phyloP scores from a whole-genome alignment of 2,329 filamentous ascomycete genomes.

The Fusarium sp. region DNA sequence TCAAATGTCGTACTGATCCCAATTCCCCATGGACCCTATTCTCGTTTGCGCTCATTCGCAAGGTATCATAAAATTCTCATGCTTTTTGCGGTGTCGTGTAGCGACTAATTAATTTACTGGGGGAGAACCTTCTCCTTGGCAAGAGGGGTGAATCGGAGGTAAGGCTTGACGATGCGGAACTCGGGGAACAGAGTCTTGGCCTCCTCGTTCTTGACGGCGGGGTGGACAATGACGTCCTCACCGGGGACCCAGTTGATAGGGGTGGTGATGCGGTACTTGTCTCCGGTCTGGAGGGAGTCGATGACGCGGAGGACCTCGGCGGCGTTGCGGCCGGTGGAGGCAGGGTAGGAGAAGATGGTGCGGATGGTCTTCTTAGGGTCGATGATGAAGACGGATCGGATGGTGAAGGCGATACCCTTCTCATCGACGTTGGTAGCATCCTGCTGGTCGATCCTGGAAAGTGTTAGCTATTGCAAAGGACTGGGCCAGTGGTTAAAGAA shows the following conservation, averaged over 20 bases:
- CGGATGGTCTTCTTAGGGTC: slow-evolving; percentile 95
- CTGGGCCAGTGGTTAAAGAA: no score
- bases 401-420: slow-evolving; percentile 91
- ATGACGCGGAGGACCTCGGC: slow-evolving; percentile 82
- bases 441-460: slow-evolving; percentile 78
- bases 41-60: slow-evolving; percentile 36
- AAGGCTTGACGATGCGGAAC: slow-evolving; percentile 75
- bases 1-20: slow-evolving; percentile 37
- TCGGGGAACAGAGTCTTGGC: slow-evolving; percentile 90
- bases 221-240: slow-evolving; percentile 93
- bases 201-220: slow-evolving; percentile 83
- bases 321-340: slow-evolving; percentile 87
- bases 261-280: slow-evolving; percentile 88
- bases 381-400: slow-evolving; percentile 94
- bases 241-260: slow-evolving; percentile 92
- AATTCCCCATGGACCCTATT: neutral
- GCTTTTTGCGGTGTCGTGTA: slow-evolving; percentile 1
- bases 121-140: slow-evolving; percentile 62
- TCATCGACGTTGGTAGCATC: slow-evolving; percentile 83
- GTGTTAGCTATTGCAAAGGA: slow-evolving; percentile 6
- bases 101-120: slow-evolving; percentile 28
- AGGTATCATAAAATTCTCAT: slow-evolving; percentile 42
- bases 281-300: slow-evolving; percentile 83
- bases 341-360: slow-evolving; percentile 91
- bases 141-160: slow-evolving; percentile 79